phyloP scores from a whole-genome alignment of 257 asterid species.

The Solanum pennellii region DNA sequence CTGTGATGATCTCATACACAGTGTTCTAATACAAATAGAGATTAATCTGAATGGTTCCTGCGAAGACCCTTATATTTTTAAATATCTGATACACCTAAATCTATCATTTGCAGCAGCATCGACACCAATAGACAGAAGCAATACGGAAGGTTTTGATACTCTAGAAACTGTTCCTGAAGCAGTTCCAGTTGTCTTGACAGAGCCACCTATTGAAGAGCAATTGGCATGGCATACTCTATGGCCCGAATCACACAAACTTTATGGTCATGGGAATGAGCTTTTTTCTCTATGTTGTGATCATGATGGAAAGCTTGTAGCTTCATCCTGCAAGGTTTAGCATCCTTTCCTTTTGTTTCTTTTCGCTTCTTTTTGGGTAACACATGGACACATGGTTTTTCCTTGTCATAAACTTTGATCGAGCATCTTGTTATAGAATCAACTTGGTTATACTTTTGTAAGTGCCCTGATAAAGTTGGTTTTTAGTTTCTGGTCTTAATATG shows the following conservation, averaged over 20 bases:
- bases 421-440: neutral
- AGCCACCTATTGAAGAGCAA: conserved; percentile 95
- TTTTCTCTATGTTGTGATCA: conserved; percentile 74
- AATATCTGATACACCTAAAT: neutral
- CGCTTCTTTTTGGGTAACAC: neutral
- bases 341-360: neutral
- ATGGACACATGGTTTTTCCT: neutral
- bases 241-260: conserved; percentile 96
- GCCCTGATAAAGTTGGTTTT: neutral
- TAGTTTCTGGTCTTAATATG: neutral
- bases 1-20: neutral
- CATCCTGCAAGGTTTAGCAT: conserved; percentile 77
- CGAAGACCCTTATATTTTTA: neutral
- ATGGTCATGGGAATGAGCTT: conserved; percentile 93
- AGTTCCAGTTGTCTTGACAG: conserved; percentile 81
- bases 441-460: neutral
- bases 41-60: neutral
- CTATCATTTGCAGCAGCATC: conserved; percentile 35
- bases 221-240: conserved; percentile 84
- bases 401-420: neutral
- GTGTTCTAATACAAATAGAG: neutral
- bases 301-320: conserved; percentile 78
- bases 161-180: conserved; percentile 91
- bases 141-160: conserved; percentile 57
- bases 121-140: conserved; percentile 32